These are phyloP conservation scores for Rhizopus stolonifer DNA, from an alignment of 371 early-diverging fungal species.

Conservation along the genomic window DNA sequence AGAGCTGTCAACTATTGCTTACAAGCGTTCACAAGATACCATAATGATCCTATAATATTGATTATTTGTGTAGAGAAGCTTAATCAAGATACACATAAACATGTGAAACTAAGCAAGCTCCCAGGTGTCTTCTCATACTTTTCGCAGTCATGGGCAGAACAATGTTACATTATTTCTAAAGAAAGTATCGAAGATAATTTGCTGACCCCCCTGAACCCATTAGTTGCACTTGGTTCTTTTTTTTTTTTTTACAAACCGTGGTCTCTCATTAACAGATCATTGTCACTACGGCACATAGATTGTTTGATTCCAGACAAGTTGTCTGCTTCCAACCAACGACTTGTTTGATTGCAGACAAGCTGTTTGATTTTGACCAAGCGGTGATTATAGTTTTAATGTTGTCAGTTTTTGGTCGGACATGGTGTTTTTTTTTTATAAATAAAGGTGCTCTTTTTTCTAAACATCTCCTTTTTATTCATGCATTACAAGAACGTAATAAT, in stretches of 20 bases:
- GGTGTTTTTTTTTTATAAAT: too few relatives aligned
- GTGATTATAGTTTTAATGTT: too few relatives aligned
- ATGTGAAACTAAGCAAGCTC: slow-evolving; percentile 5
- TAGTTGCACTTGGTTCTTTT: slow-evolving; percentile 13
- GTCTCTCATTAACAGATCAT: slow-evolving; percentile 8
- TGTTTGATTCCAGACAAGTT: too few relatives aligned
- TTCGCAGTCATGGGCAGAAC: slow-evolving; percentile 9
- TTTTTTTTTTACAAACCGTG: slow-evolving; percentile 9
- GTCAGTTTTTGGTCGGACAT: too few relatives aligned
- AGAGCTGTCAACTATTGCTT: slow-evolving; percentile 13
- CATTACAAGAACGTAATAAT: too few relatives aligned
- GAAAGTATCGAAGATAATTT: slow-evolving; percentile 9
- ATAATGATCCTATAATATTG: slow-evolving; percentile 11
- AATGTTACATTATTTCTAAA: slow-evolving; percentile 8
- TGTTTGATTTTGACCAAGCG: too few relatives aligned
- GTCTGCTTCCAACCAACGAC: too few relatives aligned
- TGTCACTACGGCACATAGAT: too few relatives aligned
- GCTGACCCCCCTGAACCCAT: slow-evolving; percentile 4
- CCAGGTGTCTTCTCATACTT: slow-evolving; percentile 7
- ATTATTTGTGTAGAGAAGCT: slow-evolving; percentile 10
- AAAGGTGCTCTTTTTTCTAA: too few relatives aligned
- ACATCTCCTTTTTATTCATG: too few relatives aligned
- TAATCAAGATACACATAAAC: slow-evolving; percentile 2
- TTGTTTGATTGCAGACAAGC: too few relatives aligned
- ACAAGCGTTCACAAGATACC: slow-evolving; percentile 12